Evolutionary conservation across 805 yeast species (phyloP).

Genomic region (Yarrowia hollandica): DNA sequence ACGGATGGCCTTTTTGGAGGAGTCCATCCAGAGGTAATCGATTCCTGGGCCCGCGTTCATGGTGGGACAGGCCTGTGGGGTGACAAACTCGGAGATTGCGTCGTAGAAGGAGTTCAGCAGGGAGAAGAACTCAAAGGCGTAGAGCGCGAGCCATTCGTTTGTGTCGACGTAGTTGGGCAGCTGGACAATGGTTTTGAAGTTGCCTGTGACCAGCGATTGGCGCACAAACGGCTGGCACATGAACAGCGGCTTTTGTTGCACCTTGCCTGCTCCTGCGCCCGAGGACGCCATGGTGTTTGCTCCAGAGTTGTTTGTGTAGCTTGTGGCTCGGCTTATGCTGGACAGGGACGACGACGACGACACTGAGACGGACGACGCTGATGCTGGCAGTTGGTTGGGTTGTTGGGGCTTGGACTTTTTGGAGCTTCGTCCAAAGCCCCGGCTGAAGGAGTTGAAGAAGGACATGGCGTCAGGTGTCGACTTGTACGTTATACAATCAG

Average conservation of each 20-base stretch:
- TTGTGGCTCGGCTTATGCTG: conserved; percentile 35
- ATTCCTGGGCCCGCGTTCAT: conserved; percentile 96
- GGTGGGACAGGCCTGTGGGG: conserved; percentile 84
- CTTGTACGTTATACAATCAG: too few species aligned
- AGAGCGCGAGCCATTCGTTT: conserved; percentile 95
- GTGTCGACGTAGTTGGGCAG: conserved; percentile 91
- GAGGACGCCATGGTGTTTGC: conserved; percentile 10
- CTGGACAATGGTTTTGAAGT: conserved; percentile 92
- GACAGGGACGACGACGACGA: conserved; percentile 37
- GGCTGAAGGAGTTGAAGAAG: conserved; percentile 41
- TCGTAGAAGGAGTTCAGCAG: conserved; percentile 87
- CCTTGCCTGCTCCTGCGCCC: conserved; percentile 14
- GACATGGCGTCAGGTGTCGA: conserved; percentile 37
- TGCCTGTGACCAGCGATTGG: conserved; percentile 93
- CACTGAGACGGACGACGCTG: conserved; percentile 32
- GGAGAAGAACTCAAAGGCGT: conserved; percentile 83
- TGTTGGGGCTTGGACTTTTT: conserved; percentile 48
- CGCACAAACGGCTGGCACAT: conserved; percentile 90
- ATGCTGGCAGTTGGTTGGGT: conserved; percentile 42
- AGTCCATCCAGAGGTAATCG: conserved; percentile 88
- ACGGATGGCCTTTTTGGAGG: conserved; percentile 74
- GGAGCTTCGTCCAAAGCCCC: conserved; percentile 62
- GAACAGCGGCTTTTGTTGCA: conserved; percentile 56
- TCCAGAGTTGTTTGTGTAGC: conserved; percentile 30
- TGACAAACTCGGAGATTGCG: conserved; percentile 84